Conservation (phyloP, 2,329 filamentous ascomycete genomes). For the Calonectria pteridis region DNA sequence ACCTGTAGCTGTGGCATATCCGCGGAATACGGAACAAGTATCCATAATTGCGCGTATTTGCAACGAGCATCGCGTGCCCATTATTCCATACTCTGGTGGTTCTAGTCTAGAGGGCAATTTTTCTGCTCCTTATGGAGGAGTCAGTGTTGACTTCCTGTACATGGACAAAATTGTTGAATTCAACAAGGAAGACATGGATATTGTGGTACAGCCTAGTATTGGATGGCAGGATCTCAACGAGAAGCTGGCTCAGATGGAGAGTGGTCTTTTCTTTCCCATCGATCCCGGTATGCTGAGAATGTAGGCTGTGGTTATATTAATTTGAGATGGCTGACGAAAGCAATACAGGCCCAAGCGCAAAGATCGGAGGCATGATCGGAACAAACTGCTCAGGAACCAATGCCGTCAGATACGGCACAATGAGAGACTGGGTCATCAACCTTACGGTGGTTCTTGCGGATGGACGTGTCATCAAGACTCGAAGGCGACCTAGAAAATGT, state of each 20-base stretch:
- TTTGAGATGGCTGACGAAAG: slow-evolving; percentile 2
- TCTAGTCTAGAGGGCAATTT: slow-evolving; percentile 92
- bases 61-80: slow-evolving; percentile 82
- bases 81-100: slow-evolving; percentile 89
- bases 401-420: slow-evolving; percentile 84
- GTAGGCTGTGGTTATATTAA: not conserved
- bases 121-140: slow-evolving; percentile 85
- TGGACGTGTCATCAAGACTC: slow-evolving; percentile 83
- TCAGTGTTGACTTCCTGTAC: slow-evolving; percentile 88
- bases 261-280: slow-evolving; percentile 89
- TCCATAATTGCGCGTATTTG: slow-evolving; percentile 75
- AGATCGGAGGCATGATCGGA: slow-evolving; percentile 86
- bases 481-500: slow-evolving; percentile 81
- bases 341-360: slow-evolving; percentile 69
- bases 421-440: slow-evolving; percentile 91
- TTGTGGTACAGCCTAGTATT: slow-evolving; percentile 91
- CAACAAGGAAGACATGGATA: slow-evolving; percentile 90
- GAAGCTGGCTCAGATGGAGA: slow-evolving; percentile 73
- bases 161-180: slow-evolving; percentile 88
- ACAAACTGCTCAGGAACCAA: slow-evolving; percentile 85
- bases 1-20: slow-evolving; percentile 75
- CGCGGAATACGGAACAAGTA: slow-evolving; percentile 71
- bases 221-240: slow-evolving; percentile 94
- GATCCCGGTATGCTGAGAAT: slow-evolving; percentile 75
- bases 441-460: slow-evolving; percentile 85